These are phyloP conservation scores for Pugionium cornutum DNA, from an alignment of 345 rosid species.

Conservation along the genomic window DNA sequence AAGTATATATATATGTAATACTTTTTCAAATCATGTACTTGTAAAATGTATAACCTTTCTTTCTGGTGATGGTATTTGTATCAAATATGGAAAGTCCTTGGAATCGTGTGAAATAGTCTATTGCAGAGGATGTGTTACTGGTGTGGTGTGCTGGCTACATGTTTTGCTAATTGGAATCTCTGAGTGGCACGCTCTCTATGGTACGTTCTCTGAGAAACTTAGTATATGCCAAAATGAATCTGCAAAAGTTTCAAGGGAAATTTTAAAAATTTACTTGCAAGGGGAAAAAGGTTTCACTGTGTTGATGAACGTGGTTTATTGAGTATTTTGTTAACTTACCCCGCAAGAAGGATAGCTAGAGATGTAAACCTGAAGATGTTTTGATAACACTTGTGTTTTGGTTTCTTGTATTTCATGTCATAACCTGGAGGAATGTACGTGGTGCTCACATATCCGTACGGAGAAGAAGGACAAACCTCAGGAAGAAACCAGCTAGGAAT, in stretches of 20 bases:
- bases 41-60: constrained; percentile 20
- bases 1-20: neutral
- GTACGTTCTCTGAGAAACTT: constrained; percentile 47
- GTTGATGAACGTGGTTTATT: neutral
- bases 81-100: constrained; percentile 21
- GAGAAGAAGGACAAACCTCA: constrained; percentile 76
- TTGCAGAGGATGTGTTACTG: constrained; percentile 20
- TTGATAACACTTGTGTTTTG: constrained; percentile 72
- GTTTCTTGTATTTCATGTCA: constrained; percentile 53
- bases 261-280: neutral
- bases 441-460: constrained; percentile 76
- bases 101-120: constrained; percentile 19
- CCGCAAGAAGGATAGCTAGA: constrained; percentile 50
- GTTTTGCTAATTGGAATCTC: constrained; percentile 32
- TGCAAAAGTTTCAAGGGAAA: constrained; percentile 36
- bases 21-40: too few species aligned
- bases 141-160: constrained; percentile 30
- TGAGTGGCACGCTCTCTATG: constrained; percentile 22
- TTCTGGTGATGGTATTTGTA: constrained; percentile 22
- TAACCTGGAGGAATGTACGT: constrained; percentile 68
- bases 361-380: constrained; percentile 50
- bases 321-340: constrained; percentile 51
- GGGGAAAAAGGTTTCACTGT: neutral
- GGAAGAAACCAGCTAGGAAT: constrained; percentile 69
- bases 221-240: constrained; percentile 51